Evolutionary conservation across 306 rosid species (phyloP).

Genomic region (Cucumis cinereus): DNA sequence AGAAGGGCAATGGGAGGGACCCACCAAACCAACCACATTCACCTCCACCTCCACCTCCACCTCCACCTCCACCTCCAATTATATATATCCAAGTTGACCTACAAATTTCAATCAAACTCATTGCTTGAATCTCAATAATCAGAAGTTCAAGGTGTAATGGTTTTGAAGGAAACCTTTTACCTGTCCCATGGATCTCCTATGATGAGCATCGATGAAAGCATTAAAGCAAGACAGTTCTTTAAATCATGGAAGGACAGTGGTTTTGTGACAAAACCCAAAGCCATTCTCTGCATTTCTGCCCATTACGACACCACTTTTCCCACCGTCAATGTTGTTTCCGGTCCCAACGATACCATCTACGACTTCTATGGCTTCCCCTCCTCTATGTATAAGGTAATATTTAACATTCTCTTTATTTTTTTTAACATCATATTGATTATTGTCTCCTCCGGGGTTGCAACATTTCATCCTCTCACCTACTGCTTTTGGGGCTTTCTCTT

Average conservation of each 20-base stretch:
- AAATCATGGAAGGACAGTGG: constrained; percentile 37
- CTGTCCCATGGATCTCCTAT: constrained; percentile 64
- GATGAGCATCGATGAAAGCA: constrained; percentile 38
- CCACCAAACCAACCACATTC: too few relatives aligned
- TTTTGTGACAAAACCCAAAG: constrained; percentile 18
- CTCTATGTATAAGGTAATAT: constrained; percentile 42
- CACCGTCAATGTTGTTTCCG: constrained; percentile 33
- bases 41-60: too few relatives aligned
- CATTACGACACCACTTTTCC: constrained; percentile 66
- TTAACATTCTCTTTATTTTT: too few relatives aligned
- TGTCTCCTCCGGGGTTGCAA: too few relatives aligned
- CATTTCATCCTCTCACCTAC: too few relatives aligned
- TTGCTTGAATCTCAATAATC: too few relatives aligned
- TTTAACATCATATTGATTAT: too few relatives aligned
- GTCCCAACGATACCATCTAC: constrained; percentile 44
- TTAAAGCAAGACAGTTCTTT: constrained; percentile 39
- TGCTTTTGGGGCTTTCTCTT: too few relatives aligned
- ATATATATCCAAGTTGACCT: too few relatives aligned
- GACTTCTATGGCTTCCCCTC: constrained; percentile 70
- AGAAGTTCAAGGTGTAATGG: not conserved
- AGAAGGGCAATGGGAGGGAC: too few relatives aligned
- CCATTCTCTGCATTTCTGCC: constrained; percentile 53
- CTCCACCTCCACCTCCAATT: too few relatives aligned
- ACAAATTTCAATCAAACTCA: too few relatives aligned
- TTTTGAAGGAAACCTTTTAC: constrained; percentile 39